Evolutionary conservation across 2,329 filamentous ascomycete species (phyloP), one percentile per base, ranked within the genome.

Genomic region (Blumeria hordei): DNA sequence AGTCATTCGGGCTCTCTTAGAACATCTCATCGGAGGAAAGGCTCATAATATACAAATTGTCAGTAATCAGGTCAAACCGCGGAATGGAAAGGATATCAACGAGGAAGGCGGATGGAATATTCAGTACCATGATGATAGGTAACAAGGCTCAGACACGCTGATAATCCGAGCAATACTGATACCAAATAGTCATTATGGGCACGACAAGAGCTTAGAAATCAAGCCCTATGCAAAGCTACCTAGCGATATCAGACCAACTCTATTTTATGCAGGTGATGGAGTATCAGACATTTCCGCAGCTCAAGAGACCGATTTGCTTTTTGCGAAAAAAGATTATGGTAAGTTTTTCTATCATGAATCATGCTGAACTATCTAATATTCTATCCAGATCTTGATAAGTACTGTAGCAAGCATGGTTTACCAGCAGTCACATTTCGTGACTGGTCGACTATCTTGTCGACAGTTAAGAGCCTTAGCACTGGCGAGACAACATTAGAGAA

Each of bases 241-340:
- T 0, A 72, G 72, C 12, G 67, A 72, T 35, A 69, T 83, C 63
- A 76, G 88, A 44, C 92, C 92, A 1, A 81, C 79, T 41, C 78
- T 96, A 70, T 87, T 96, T 67, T 98, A 98, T 64, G 90, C 92
- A 35, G 92, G 92, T 57, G 90, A 96, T 63, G 90, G 90, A 52
- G 87, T 95, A 4, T 93, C 85, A 2, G 90, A 96, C 66, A 73
- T 96, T 54, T 93, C 85, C 32, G 92, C 90, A 8, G 90, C 92
- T 3, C 80, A 83, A 62, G 88, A 96, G 72, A 94, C 88, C 2
- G 88, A 96, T 67, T 70, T 96, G 55, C 73, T 96, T 37, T 96
- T 96, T 64, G 90, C 90, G 54, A 95, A 95, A 74, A 82, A 84
- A 60, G 90, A 87, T 21, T 81, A 86, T 67, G 85, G 84, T 87